Percentiles rank a stretch among this genome's conserved stretches.
These are phyloP conservation scores for Diaporthe australafricana DNA, from an alignment of 2,329 filamentous ascomycete species.

Conservation along the genomic window DNA sequence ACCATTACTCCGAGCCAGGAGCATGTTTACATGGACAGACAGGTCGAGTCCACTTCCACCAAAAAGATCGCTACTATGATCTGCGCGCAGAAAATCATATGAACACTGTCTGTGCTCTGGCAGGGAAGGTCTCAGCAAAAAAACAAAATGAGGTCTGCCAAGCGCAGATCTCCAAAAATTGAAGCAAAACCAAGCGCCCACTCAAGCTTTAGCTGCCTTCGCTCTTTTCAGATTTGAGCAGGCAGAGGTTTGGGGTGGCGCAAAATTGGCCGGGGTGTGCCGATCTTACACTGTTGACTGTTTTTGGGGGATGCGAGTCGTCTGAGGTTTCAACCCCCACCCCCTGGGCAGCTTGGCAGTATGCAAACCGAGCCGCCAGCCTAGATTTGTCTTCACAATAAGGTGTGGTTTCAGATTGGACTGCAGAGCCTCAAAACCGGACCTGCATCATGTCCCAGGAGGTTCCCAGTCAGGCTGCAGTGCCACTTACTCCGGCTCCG, in stretches of 20 bases:
- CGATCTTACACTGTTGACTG: slow-evolving; percentile 24
- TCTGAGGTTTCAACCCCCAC: slow-evolving; percentile 26
- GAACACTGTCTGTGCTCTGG: slow-evolving; percentile 13
- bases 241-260: slow-evolving; percentile 18
- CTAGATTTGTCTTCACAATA: slow-evolving; percentile 1
- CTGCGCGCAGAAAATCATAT: neutral
- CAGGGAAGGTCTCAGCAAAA: neutral
- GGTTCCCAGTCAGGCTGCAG: slow-evolving; percentile 10
- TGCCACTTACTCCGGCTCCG: slow-evolving; percentile 15
- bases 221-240: slow-evolving; percentile 22
- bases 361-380: slow-evolving; percentile 7
- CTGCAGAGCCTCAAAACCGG: slow-evolving; percentile 24
- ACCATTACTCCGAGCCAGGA: neutral
- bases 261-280: neutral
- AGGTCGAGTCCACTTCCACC: neutral
- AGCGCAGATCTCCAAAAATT: slow-evolving; percentile 4
- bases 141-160: slow-evolving; percentile 9
- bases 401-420: neutral
- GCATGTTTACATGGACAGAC: neutral
- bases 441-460: slow-evolving; percentile 20
- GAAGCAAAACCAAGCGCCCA: slow-evolving; percentile 22
- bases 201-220: slow-evolving; percentile 13
- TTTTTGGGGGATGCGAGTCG: neutral
- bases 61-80: slow-evolving; percentile 28
- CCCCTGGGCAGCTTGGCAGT: slow-evolving; percentile 26